Percentiles rank a stretch among this genome's conserved stretches.
Conservation (phyloP, 768 basidiomycete genomes). For the Chiua virens region DNA sequence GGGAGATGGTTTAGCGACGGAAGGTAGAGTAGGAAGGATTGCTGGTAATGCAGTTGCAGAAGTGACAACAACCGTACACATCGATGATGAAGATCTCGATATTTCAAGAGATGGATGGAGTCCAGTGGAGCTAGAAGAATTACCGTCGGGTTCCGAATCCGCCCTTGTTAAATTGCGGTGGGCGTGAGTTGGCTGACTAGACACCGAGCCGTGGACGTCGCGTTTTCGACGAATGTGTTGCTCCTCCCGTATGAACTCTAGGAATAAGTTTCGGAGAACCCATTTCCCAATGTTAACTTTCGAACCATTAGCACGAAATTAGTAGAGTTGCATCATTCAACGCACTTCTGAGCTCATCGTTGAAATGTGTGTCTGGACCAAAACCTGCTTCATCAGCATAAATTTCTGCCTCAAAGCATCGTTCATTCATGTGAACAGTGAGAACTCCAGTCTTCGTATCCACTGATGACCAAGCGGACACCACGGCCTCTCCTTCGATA, state of each 20-base stretch:
- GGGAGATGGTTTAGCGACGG: slow-evolving; percentile 49
- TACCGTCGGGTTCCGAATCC: slow-evolving; percentile 28
- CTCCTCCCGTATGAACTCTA: slow-evolving; percentile 73
- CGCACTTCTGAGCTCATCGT: slow-evolving; percentile 81
- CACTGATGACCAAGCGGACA: slow-evolving; percentile 80
- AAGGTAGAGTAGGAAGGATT: slow-evolving; percentile 48
- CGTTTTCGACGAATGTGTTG: slow-evolving; percentile 43
- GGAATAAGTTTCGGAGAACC: slow-evolving; percentile 83
- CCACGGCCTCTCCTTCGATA: slow-evolving; percentile 93
- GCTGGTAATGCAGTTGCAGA: slow-evolving; percentile 70
- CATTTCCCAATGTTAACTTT: slow-evolving; percentile 92
- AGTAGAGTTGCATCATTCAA: slow-evolving; percentile 17
- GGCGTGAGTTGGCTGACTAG: slow-evolving; percentile 9
- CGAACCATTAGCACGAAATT: slow-evolving; percentile 5
- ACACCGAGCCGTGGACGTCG: slow-evolving; percentile 23
- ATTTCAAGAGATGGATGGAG: slow-evolving; percentile 31
- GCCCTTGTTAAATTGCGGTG: slow-evolving; percentile 24
- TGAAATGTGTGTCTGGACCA: slow-evolving; percentile 54
- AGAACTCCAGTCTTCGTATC: slow-evolving; percentile 91
- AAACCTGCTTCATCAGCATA: slow-evolving; percentile 91
- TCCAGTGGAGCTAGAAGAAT: slow-evolving; percentile 15
- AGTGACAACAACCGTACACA: slow-evolving; percentile 49
- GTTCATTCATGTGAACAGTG: slow-evolving; percentile 83
- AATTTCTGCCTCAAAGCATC: slow-evolving; percentile 92
- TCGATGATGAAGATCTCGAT: slow-evolving; percentile 26